Conservation (phyloP, 2,329 filamentous ascomycete species). For the Cladosporium sphaerospermum region DNA sequence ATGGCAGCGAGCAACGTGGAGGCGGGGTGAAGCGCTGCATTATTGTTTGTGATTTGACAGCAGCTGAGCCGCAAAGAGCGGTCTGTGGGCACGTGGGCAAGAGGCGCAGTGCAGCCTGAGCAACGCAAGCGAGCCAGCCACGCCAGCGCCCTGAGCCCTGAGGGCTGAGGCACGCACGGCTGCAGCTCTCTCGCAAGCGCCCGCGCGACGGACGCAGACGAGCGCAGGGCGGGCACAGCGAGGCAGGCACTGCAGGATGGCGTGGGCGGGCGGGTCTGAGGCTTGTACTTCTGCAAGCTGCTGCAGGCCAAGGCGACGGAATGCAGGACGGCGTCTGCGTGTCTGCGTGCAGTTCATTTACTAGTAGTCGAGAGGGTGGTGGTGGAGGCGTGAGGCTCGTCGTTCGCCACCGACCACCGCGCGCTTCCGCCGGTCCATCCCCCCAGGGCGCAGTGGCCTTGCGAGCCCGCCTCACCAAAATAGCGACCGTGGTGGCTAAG, state of each 20-base stretch:
- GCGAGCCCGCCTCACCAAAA: not conserved
- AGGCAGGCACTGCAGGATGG: not conserved
- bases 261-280: not conserved
- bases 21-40: not conserved
- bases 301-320: conserved; percentile 3
- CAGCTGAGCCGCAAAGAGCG: conserved; percentile 3
- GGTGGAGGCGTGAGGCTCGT: too few species aligned
- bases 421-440: too few species aligned
- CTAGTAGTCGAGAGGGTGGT: too few species aligned
- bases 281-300: not conserved
- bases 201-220: not conserved
- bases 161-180: conserved; percentile 1
- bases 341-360: not conserved
- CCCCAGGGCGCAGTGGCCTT: not conserved
- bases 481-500: too few species aligned
- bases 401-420: too few species aligned
- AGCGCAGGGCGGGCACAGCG: not conserved
- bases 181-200: not conserved
- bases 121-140: not conserved
- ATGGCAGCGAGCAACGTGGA: not conserved
- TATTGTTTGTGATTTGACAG: not conserved
- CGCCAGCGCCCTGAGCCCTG: not conserved
- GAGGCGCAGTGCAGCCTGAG: conserved; percentile 5
- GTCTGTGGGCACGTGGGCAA: not conserved
- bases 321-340: conserved; percentile 8